Evolutionary conservation across 441 rosid genomes (phyloP), one percentile per base, ranked within the genome.

Genomic region (Sinapis alba): DNA sequence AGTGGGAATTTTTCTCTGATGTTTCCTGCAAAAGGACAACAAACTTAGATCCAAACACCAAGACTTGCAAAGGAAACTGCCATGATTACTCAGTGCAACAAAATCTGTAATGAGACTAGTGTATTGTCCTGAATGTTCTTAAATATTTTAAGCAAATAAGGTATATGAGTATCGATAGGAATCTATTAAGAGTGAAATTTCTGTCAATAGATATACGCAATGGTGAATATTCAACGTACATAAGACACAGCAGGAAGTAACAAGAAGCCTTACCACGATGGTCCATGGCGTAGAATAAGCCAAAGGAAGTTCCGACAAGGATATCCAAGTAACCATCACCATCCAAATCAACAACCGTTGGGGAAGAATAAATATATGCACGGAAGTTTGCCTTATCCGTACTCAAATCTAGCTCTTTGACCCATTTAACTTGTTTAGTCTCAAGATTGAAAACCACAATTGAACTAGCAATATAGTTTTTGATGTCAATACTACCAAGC

Each of bases 281-380:
- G 86, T 96, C 99, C 82, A 96, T 70, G 72, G 89, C 93, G 83
- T 94, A 96, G 80, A 96, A 96, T 83, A 94, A 82, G 79, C 99
- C 99, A 85, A 84, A 94, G 53, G 98, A 94, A 73, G 98, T 96
- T 75, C 99, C 99, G 34, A 96, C 94, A 77, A 94, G 96, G 75
- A 96, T 92, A 84, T 96, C 99, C 90, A 96, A 80, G 77, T 94
- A 85, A 61, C 99, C 99, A 87, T 96, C 98, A 23, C 98, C 98
- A 83, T 96, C 98, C 91, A 96, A 92, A 87, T 96, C 99, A 87
- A 87, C 89, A 68, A 92, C 98, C 18, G 94, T 88, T 26, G 98
- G 98, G 70, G 98, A 89, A 75, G 99, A 96, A 81, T 90, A 90
- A 78, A 96, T 88, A 81, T 89, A 92, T 57, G 98, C 97, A 41